Percentiles rank a stretch among this genome's conserved stretches.
phyloP scores from a whole-genome alignment of 345 rosid species.

The Euphorbia pulcherrima region DNA sequence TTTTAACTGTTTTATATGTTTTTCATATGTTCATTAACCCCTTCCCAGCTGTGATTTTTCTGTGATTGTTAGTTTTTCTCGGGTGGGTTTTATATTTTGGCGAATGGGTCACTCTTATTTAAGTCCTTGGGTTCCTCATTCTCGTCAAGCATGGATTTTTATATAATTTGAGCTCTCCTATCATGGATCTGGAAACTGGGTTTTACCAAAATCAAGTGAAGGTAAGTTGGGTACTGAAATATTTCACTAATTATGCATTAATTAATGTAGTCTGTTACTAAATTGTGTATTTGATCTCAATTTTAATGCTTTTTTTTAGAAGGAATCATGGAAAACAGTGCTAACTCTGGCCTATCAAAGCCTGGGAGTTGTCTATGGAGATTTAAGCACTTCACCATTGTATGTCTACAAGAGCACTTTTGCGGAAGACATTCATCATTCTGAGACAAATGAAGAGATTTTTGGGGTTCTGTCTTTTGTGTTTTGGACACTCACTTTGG shows the following conservation, averaged over 20 bases:
- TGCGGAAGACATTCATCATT: constrained; percentile 65
- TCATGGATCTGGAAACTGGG: constrained; percentile 69
- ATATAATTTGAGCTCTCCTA: constrained; percentile 22
- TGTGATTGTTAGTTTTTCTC: constrained; percentile 5
- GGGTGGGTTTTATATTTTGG: constrained; percentile 14
- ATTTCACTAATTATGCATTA: not conserved
- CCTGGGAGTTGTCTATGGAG: constrained; percentile 93
- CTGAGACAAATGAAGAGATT: constrained; percentile 83
- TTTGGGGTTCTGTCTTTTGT: constrained; percentile 77
- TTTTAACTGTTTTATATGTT: too few species aligned
- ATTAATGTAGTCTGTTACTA: too few species aligned
- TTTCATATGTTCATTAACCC: not conserved
- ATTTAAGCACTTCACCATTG: constrained; percentile 77
- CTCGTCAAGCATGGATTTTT: constrained; percentile 28
- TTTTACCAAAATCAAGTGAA: constrained; percentile 35
- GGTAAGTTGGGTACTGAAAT: constrained; percentile 45
- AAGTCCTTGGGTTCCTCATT: constrained; percentile 18
- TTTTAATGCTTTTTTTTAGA: constrained; percentile 34
- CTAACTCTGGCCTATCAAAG: constrained; percentile 78
- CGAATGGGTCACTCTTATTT: constrained; percentile 26
- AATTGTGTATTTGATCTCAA: not conserved
- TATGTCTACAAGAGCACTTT: constrained; percentile 82
- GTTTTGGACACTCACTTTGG: constrained; percentile 82
- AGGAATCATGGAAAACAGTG: constrained; percentile 75
- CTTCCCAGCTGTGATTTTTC: constrained; percentile 6